Percentiles rank a stretch among this genome's conserved stretches.
These are phyloP conservation scores for Fusarium coffeatum DNA, from an alignment of 2,329 filamentous ascomycete genomes.

Conservation along the genomic window DNA sequence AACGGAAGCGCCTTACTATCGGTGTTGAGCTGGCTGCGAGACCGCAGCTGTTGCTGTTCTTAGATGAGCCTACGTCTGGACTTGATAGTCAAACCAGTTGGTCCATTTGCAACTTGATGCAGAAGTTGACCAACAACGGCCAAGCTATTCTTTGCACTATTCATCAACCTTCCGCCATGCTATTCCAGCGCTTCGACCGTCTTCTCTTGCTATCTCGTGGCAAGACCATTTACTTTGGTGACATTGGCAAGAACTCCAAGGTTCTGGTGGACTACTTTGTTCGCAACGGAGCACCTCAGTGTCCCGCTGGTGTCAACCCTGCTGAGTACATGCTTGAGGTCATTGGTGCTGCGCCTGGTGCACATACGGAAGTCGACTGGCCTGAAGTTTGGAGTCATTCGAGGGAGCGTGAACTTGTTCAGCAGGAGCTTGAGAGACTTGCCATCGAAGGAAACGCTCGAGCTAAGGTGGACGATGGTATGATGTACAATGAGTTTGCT, in stretches of 20 bases:
- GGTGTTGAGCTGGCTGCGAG: conserved; percentile 66
- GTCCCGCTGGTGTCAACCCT: conserved; percentile 68
- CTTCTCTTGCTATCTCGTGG: conserved; percentile 71
- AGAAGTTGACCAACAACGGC: conserved; percentile 65
- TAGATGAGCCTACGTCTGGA: conserved; percentile 69
- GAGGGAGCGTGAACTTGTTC: conserved; percentile 48
- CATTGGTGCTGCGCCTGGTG: conserved; percentile 59
- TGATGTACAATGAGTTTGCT: conserved; percentile 49
- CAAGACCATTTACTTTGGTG: conserved; percentile 73
- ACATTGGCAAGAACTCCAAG: conserved; percentile 67
- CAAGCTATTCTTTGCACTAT: conserved; percentile 64
- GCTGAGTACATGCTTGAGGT: conserved; percentile 74
- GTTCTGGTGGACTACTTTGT: conserved; percentile 71
- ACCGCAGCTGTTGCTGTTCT: conserved; percentile 66
- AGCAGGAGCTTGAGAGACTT: conserved; percentile 50
- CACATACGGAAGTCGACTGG: conserved; percentile 58
- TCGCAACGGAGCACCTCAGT: conserved; percentile 66
- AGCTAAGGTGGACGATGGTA: not conserved
- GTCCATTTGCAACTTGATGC: conserved; percentile 68
- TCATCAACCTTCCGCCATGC: conserved; percentile 61
- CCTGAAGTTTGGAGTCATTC: conserved; percentile 52
- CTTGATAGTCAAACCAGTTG: conserved; percentile 71
- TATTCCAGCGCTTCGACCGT: conserved; percentile 66
- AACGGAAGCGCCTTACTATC: conserved; percentile 69
- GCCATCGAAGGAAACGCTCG: not conserved